These are phyloP conservation scores for Ilex asprella DNA, from an alignment of 257 asterid species.

Conservation along the genomic window DNA sequence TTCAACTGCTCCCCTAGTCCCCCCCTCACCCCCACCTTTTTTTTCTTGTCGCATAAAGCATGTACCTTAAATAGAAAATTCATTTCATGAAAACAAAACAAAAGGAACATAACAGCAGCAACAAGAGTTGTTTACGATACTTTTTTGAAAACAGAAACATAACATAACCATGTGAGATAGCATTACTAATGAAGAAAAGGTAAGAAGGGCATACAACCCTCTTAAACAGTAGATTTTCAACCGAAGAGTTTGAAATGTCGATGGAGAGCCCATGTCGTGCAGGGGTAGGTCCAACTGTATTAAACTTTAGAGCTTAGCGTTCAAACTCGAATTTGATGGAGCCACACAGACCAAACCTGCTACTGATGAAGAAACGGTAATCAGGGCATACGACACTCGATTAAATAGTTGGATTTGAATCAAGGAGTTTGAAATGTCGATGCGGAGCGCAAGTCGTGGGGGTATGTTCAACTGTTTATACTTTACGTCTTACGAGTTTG, in stretches of 20 bases:
- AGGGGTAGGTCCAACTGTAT: too few relatives aligned
- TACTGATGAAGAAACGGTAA: constrained; percentile 21
- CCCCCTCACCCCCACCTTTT: background rate
- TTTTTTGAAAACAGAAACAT: too few relatives aligned
- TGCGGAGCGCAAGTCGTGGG: constrained; percentile 27
- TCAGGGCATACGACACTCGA: constrained; percentile 27
- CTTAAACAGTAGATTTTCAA: too few relatives aligned
- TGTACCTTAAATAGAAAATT: constrained; percentile 18
- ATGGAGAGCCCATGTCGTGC: too few relatives aligned
- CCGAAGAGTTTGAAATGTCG: too few relatives aligned
- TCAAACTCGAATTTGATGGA: too few relatives aligned
- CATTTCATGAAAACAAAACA: constrained; percentile 11
- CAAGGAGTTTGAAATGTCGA: constrained; percentile 26
- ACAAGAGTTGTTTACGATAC: constrained; percentile 11
- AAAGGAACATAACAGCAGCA: constrained; percentile 26
- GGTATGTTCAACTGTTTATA: constrained; percentile 27
- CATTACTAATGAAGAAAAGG: background rate
- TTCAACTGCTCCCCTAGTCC: constrained; percentile 1
- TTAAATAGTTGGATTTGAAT: constrained; percentile 17
- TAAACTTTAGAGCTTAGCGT: too few relatives aligned
- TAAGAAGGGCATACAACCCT: too few relatives aligned
- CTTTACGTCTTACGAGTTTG: constrained; percentile 25
- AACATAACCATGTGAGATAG: constrained; percentile 17
- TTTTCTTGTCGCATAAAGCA: constrained; percentile 16
- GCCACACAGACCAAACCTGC: too few relatives aligned